phyloP scores from a whole-genome alignment of 1,284 basidiomycete species.

The Naganishia sp. region DNA sequence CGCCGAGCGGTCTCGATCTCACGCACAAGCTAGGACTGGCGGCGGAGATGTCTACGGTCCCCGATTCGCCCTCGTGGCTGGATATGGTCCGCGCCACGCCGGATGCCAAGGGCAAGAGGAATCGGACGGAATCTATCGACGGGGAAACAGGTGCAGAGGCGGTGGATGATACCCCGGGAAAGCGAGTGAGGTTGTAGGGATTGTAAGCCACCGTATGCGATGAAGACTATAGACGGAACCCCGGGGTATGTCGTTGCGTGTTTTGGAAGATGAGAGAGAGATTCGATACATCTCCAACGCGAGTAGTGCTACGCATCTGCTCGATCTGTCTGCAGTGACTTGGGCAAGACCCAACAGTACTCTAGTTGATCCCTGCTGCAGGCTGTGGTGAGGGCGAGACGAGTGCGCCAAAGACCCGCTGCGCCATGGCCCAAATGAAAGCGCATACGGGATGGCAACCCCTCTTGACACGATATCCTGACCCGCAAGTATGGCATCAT shows the following conservation, averaged over 20 bases:
- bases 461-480: background rate
- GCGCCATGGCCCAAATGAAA: background rate
- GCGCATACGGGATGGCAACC: background rate
- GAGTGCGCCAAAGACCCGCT: background rate
- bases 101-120: constrained; percentile 23
- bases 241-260: too few species aligned
- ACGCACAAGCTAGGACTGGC: constrained; percentile 35
- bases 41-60: constrained; percentile 28
- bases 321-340: too few species aligned
- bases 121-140: constrained; percentile 28
- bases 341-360: too few species aligned
- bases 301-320: too few species aligned
- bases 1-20: constrained; percentile 33
- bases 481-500: constrained; percentile 28
- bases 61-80: constrained; percentile 34
- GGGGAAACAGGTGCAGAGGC: constrained; percentile 19
- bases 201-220: background rate
- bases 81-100: constrained; percentile 34
- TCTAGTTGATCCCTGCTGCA: too few species aligned
- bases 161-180: constrained; percentile 25
- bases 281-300: too few species aligned
- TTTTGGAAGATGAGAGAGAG: too few species aligned
- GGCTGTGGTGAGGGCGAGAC: background rate
- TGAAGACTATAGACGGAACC: too few species aligned
- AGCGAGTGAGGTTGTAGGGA: constrained; percentile 26